Evolutionary conservation across 2,329 filamentous ascomycete genomes (phyloP), one percentile per base, ranked within the genome.

Genomic region (Stromatinia cepivora): DNA sequence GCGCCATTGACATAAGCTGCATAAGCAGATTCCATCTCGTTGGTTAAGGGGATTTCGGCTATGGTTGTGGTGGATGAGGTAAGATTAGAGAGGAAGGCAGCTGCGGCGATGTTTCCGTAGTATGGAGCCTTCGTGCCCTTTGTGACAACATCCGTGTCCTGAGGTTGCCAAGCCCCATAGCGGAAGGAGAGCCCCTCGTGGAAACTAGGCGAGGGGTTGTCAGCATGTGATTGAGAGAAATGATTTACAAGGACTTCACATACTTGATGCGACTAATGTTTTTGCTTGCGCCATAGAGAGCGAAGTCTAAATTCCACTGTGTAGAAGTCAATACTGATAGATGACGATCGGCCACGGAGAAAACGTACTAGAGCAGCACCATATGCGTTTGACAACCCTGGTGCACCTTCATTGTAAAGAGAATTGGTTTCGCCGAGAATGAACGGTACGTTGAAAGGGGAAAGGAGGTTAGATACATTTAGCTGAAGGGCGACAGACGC

Each of bases 111-210:
- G 76, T 86, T 87, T 22, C 86, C 87, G 73, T 90, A 90, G 77
- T 89, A 91, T 0, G 88, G 87, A 0, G 88, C 80, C 75, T 88
- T 89, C 28, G 87, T 90, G 20, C 86, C 87, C 2, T 82, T 80
- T 10, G 80, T 79, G 0, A 83, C 83, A 20, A 81, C 80, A 62
- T 79, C 76, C 0, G 86, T 88, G 6, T 79, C 74, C 57, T 88
- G 73, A 0, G 87, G 87, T 74, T 90, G 87, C 87, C 87, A 90
- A 59, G 82, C 80, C 70, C 81, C 81, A 75, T 90, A 90, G 10
- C 87, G 82, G 75, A 87, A 90, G 76, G 88, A 83, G 20, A 85
- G 88, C 15, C 87, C 88, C 80, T 86, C 84, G 77, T 90, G 88
- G 85, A 90, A 87, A 75, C 65, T 67, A 48, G 42, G n/a, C 4